Conservation (phyloP, 208 protist genomes). For the Acanthamoeba culbertsoni region DNA sequence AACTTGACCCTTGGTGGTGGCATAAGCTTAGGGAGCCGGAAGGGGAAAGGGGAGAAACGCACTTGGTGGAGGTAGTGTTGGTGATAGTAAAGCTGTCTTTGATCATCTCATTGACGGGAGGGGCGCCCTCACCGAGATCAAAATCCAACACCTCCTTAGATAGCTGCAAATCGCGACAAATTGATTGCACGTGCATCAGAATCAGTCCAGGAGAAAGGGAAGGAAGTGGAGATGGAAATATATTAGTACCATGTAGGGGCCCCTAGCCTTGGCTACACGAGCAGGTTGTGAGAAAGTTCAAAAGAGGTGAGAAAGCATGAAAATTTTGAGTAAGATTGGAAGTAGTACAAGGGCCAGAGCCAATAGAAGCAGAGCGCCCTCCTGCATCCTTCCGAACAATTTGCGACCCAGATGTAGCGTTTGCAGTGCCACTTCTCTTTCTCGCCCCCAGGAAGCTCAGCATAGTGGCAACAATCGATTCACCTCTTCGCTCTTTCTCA, state of each 20-base stretch:
- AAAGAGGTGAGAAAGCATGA: not conserved
- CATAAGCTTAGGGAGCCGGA: not conserved
- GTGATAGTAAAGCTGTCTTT: constrained; percentile 17
- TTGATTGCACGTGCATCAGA: too few species aligned
- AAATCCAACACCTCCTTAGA: constrained; percentile 43
- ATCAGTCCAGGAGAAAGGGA: not conserved
- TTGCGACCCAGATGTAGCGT: not conserved
- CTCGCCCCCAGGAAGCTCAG: not conserved
- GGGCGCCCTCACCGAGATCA: not conserved
- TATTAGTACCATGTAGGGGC: not conserved
- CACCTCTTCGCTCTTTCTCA: not conserved
- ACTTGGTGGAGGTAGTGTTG: not conserved
- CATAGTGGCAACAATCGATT: not conserved
- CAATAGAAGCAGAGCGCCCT: not conserved
- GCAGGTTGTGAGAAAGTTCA: not conserved
- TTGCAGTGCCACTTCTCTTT: not conserved
- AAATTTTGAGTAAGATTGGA: not conserved
- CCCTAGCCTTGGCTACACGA: not conserved
- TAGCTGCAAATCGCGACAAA: not conserved
- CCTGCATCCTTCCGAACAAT: not conserved
- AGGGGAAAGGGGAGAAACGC: not conserved
- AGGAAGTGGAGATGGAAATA: not conserved
- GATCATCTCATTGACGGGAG: not conserved
- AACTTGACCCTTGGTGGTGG: constrained; percentile 46
- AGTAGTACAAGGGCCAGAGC: not conserved